Conservation (phyloP, 1,284 basidiomycete genomes). For the Rhodotorula sp. region DNA sequence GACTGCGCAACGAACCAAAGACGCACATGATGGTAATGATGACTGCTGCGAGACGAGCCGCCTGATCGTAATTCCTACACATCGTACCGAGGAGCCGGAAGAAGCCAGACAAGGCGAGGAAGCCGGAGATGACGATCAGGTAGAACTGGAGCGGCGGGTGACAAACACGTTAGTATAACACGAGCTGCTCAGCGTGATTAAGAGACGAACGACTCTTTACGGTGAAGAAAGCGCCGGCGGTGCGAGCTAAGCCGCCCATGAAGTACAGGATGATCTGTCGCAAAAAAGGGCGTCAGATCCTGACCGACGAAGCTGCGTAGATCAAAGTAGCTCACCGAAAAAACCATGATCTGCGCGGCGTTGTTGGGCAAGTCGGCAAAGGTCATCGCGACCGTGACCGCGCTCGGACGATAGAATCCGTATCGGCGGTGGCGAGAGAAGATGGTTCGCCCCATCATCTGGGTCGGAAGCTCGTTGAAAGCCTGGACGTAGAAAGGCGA, state of each 20-base stretch:
- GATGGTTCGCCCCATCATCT: conserved; percentile 70
- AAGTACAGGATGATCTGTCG: conserved; percentile 47
- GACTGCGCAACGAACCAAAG: conserved; percentile 55
- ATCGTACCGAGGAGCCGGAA: conserved; percentile 55
- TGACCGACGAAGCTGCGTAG: no score
- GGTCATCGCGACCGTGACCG: conserved; percentile 63
- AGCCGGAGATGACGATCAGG: conserved; percentile 49
- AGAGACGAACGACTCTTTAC: no score
- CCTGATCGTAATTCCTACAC: conserved; percentile 53
- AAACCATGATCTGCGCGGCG: conserved; percentile 53
- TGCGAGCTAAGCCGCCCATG: conserved; percentile 52
- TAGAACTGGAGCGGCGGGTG: conserved; percentile 41
- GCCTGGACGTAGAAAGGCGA: conserved; percentile 64
- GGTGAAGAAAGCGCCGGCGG: conserved; percentile 55
- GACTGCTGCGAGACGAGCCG: conserved; percentile 55
- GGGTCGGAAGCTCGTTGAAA: conserved; percentile 54
- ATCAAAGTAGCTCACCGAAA: conserved; percentile 44
- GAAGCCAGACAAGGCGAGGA: conserved; percentile 54
- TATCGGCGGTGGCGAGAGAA: conserved; percentile 61
- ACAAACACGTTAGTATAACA: no score
- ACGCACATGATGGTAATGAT: conserved; percentile 53
- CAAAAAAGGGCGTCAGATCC: no score
- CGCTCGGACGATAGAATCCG: conserved; percentile 75
- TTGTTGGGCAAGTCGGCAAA: conserved; percentile 55
- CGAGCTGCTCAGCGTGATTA: no score